Base-by-base conservation (phyloP, 2,329 filamentous ascomycete species). In the Cucurbitaria berberidis region DNA sequence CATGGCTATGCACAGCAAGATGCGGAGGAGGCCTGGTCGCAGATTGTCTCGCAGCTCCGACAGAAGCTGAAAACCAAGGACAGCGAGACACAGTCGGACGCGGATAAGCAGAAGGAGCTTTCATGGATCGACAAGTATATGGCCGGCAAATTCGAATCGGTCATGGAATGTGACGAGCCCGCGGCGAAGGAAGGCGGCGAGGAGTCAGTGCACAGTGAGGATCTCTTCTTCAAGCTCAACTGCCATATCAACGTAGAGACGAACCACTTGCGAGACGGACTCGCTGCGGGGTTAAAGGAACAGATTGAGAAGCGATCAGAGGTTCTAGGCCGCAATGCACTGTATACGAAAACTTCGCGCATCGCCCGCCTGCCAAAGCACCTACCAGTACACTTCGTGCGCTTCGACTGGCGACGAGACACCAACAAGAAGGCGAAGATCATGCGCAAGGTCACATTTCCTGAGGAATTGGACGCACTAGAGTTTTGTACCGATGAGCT, bases 361-460 rank as follows among this genome's bases (percentile, higher is more conserved):
- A 96, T 99, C 66, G 86, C 93, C 10, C 88, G 93, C 18, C 81
- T 97, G 43, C 95, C 95, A 16, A 96, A 96, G 76, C 97, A 99
- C 74, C 83, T 99, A 39, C 95, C 95, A 0, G 91, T 99, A 3
- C 95, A 99, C 76, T 96, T 99, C 74, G 90, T 99, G 51, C 91
- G 95, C 60, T 99, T 99, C 80, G 97, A 93, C 80, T 99, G 95
- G 95, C 93, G 96, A 72, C 87, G 89, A 41, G 91, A 96, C 64
- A 92, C 91, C 3, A 89, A 96, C 76, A 98, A 98, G 81, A 99
- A 99, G 82, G 93, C 93, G 63, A 99, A 99, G 83, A 99, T 99
- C 67, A 93, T 99, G 90, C 90, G 93, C 73, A 99, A 98, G 78
- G 95, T 99, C 51, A 93, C 91, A 0, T 99, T 99, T 73, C 93